Conservation (phyloP, 2,329 filamentous ascomycete species). For the Epichloe amarillans region DNA sequence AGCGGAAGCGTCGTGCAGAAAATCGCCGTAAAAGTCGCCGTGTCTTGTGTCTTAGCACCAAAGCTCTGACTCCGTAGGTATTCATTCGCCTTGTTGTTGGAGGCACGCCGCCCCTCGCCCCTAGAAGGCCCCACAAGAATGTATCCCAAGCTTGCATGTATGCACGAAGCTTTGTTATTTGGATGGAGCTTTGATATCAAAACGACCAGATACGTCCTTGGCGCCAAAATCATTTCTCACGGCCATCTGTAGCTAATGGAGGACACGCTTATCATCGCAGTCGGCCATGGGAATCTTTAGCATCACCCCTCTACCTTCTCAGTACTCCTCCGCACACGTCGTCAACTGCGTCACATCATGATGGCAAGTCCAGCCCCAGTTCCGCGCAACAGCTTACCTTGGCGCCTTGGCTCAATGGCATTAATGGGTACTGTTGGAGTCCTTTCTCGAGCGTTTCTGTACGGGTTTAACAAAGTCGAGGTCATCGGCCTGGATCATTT, state of each 20-base stretch:
- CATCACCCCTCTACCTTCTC: neutral
- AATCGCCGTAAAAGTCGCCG: neutral
- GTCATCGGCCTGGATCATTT: constrained; percentile 66
- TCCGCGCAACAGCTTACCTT: constrained; percentile 45
- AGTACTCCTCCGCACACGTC: neutral
- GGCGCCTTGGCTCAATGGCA: constrained; percentile 60
- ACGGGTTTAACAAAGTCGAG: constrained; percentile 60
- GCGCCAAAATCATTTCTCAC: neutral
- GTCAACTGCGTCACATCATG: constrained; percentile 1
- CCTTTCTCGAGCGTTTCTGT: constrained; percentile 62
- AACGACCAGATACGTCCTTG: neutral
- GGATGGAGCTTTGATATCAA: neutral
- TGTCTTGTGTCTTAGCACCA: too few relatives aligned
- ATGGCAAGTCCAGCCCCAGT: constrained; percentile 14
- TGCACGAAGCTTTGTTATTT: too few relatives aligned
- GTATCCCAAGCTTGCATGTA: too few relatives aligned
- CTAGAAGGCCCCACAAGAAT: neutral
- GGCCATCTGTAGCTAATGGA: neutral
- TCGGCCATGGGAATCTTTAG: constrained; percentile 1
- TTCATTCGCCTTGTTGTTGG: too few relatives aligned
- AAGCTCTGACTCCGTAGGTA: too few relatives aligned
- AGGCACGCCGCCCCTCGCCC: too few relatives aligned
- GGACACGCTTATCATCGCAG: neutral
- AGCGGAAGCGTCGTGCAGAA: neutral
- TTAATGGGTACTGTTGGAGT: constrained; percentile 62